phyloP scores from a whole-genome alignment of 805 yeast species.

The Candida manassasensis region DNA sequence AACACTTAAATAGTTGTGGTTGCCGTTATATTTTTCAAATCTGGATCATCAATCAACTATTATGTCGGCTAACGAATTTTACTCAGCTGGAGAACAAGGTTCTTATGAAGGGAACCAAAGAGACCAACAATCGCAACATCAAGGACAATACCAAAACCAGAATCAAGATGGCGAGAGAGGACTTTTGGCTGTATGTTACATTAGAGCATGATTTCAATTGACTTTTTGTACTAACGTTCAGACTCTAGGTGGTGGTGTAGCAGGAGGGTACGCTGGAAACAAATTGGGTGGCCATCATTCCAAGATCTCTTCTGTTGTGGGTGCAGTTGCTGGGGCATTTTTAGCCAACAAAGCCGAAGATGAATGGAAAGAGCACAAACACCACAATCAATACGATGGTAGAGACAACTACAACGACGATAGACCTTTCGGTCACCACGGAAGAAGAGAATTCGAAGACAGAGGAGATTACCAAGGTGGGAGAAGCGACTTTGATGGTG shows the following conservation, averaged over 20 bases:
- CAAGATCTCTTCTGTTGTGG: conserved; percentile 43
- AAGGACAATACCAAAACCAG: conserved; percentile 22
- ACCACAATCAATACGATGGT: conserved; percentile 8
- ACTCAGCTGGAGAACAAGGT: conserved; percentile 41
- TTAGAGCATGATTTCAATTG: no score
- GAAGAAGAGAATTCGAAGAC: conserved; percentile 6
- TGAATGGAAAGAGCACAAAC: conserved; percentile 24
- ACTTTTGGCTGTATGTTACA: conserved; percentile 27
- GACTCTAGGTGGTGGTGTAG: conserved; percentile 47
- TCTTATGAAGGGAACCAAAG: conserved; percentile 16
- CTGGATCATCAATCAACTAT: no score
- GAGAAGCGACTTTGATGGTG: conserved; percentile 11
- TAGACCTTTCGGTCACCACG: conserved; percentile 5
- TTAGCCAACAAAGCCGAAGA: conserved; percentile 49
- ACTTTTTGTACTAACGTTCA: conserved; percentile 3
- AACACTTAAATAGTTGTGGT: no score
- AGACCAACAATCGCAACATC: conserved; percentile 13
- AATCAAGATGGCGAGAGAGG: conserved; percentile 35
- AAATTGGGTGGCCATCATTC: conserved; percentile 38
- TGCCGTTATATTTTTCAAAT: no score
- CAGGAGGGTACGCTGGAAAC: conserved; percentile 51
- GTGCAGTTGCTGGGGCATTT: conserved; percentile 54
- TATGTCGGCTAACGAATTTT: conserved; percentile 58
- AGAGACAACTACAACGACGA: not conserved
- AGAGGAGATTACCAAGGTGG: conserved; percentile 19